These are phyloP conservation scores for Pulicaria dysenterica DNA, from an alignment of 129 eudicot species.

Conservation along the genomic window DNA sequence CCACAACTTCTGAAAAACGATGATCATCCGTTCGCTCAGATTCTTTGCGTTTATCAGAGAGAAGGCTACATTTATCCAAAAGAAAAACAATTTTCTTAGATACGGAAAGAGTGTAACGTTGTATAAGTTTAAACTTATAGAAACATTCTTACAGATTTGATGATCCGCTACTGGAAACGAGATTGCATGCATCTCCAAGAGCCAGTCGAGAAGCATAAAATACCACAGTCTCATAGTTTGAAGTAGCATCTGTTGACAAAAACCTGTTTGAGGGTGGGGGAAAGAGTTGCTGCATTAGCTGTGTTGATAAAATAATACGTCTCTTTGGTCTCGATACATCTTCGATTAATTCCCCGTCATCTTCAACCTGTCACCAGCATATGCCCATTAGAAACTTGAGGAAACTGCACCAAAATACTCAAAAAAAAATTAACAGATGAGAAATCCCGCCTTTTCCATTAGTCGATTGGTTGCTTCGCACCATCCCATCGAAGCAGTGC, in stretches of 20 bases:
- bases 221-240: conserved; percentile 42
- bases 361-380: conserved; percentile 57
- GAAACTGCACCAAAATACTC: not conserved
- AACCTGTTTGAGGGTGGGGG: conserved; percentile 57
- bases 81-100: not conserved
- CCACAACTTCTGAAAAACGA: conserved; percentile 42
- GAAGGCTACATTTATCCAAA: conserved; percentile 20
- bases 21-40: conserved; percentile 43
- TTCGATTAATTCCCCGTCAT: conserved; percentile 54
- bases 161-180: conserved; percentile 40
- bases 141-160: conserved; percentile 50
- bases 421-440: conserved; percentile 25
- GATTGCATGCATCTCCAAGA: conserved; percentile 75
- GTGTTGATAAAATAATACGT: conserved; percentile 70
- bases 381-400: conserved; percentile 17
- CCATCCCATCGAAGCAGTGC: conserved; percentile 69
- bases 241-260: conserved; percentile 56
- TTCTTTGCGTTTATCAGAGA: conserved; percentile 40
- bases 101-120: not conserved
- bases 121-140: not conserved
- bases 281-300: conserved; percentile 80
- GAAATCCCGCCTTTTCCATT: conserved; percentile 57
- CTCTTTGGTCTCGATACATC: conserved; percentile 59
- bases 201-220: conserved; percentile 62
- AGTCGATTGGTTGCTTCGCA: conserved; percentile 51